Evolutionary conservation across 2,329 filamentous ascomycete species (phyloP).

Genomic region (Sporothrix mexicana): DNA sequence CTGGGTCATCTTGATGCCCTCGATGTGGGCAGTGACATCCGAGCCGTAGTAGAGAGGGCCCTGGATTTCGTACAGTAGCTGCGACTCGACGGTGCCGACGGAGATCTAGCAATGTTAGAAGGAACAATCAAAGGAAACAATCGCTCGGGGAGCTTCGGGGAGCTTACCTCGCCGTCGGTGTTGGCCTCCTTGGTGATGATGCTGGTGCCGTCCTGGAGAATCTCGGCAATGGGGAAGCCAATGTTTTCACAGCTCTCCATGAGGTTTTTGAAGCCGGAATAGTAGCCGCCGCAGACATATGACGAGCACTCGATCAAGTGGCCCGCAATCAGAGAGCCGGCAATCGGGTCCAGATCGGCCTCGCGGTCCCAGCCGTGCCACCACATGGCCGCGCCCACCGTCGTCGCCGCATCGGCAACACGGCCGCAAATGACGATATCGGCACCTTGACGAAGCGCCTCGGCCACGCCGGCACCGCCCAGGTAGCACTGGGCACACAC

Average conservation of each 20-base stretch:
- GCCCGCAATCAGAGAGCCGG: constrained; percentile 50
- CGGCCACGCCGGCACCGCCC: constrained; percentile 49
- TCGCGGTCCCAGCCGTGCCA: constrained; percentile 55
- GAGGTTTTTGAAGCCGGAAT: constrained; percentile 53
- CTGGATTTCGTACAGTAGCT: constrained; percentile 49
- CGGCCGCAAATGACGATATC: constrained; percentile 50
- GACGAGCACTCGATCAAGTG: constrained; percentile 53
- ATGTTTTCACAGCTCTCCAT: constrained; percentile 49
- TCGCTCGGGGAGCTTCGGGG: no score
- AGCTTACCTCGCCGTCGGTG: constrained; percentile 37
- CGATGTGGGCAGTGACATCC: constrained; percentile 44
- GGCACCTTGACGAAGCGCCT: constrained; percentile 44
- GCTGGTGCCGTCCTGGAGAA: constrained; percentile 50
- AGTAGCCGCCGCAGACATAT: constrained; percentile 56
- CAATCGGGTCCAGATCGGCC: constrained; percentile 50
- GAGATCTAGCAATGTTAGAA: constrained; percentile 4
- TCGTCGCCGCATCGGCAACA: constrained; percentile 49
- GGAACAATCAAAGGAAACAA: background rate
- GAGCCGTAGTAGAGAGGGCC: constrained; percentile 46
- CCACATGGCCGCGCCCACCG: constrained; percentile 55
- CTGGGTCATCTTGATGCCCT: constrained; percentile 53
- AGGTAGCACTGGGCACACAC: constrained; percentile 48
- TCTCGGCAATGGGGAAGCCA: constrained; percentile 57
- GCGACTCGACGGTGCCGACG: constrained; percentile 37
- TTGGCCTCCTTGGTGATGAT: constrained; percentile 41